Conservation (phyloP, 2,329 filamentous ascomycete species). For the Akanthomyces dipterigenus region DNA sequence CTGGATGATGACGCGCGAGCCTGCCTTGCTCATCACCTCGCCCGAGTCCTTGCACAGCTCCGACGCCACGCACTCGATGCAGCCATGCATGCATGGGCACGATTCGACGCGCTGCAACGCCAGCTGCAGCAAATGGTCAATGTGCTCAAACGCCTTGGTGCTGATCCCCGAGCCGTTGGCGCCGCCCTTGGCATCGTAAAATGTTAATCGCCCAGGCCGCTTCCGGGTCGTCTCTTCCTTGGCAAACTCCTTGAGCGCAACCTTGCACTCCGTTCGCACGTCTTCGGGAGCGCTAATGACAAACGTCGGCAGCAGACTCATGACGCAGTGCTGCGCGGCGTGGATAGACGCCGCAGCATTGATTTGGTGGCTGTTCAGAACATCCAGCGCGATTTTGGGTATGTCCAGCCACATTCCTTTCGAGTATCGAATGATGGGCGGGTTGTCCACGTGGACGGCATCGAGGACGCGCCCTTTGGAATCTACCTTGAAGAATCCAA, state of each 20-base stretch:
- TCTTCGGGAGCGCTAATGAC: constrained; percentile 86
- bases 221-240: constrained; percentile 64
- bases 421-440: constrained; percentile 74
- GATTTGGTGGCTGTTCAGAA: constrained; percentile 64
- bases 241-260: constrained; percentile 79
- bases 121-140: constrained; percentile 69
- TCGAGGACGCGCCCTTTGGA: constrained; percentile 78
- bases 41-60: constrained; percentile 82
- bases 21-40: constrained; percentile 89
- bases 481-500: constrained; percentile 97
- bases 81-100: constrained; percentile 74
- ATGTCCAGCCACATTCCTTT: constrained; percentile 97
- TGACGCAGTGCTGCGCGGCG: constrained; percentile 85
- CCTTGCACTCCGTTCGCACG: constrained; percentile 91
- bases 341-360: constrained; percentile 88
- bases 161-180: constrained; percentile 77
- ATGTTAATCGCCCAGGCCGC: constrained; percentile 79
- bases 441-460: constrained; percentile 87
- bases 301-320: constrained; percentile 83
- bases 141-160: constrained; percentile 88
- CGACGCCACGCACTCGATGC: constrained; percentile 82
- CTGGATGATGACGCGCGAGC: constrained; percentile 74
- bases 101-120: constrained; percentile 69
- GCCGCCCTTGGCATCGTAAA: constrained; percentile 93
- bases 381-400: constrained; percentile 69